Conservation (phyloP, 805 yeast genomes). For the Candida fluviatilis region DNA sequence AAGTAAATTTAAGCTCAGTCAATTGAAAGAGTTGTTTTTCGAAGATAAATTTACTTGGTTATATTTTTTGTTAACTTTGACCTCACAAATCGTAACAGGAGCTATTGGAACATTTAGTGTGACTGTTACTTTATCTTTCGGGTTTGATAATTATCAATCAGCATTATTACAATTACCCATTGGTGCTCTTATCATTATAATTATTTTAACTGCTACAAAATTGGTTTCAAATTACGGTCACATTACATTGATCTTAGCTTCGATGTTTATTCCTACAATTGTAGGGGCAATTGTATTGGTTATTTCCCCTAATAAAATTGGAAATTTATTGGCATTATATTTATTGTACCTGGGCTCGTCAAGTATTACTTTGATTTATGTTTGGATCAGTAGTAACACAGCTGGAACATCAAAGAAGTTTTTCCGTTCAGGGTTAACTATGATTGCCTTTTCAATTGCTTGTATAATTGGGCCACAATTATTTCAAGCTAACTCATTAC, state of each 20-base stretch:
- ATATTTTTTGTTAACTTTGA: slow-evolving; percentile 41
- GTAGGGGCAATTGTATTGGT: slow-evolving; percentile 41
- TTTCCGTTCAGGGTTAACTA: slow-evolving; percentile 51
- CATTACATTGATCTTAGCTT: slow-evolving; percentile 18
- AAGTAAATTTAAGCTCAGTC: slow-evolving; percentile 41
- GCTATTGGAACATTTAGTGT: slow-evolving; percentile 51
- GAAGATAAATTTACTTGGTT: slow-evolving; percentile 49
- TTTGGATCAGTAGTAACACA: slow-evolving; percentile 61
- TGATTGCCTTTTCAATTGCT: slow-evolving; percentile 66
- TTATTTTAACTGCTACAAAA: slow-evolving; percentile 28
- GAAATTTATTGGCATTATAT: slow-evolving; percentile 47
- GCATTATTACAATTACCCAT: slow-evolving; percentile 55
- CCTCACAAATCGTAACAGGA: slow-evolving; percentile 48
- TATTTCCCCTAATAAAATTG: slow-evolving; percentile 33
- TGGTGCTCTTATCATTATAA: slow-evolving; percentile 43
- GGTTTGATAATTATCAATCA: slow-evolving; percentile 41
- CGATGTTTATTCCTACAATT: slow-evolving; percentile 31
- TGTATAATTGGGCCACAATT: slow-evolving; percentile 67
- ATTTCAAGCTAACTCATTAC: slow-evolving; percentile 50
- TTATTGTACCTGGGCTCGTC: slow-evolving; percentile 53
- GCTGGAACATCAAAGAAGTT: slow-evolving; percentile 76
- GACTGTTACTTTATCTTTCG: slow-evolving; percentile 49
- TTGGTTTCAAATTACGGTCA: slow-evolving; percentile 25
- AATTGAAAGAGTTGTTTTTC: slow-evolving; percentile 43
- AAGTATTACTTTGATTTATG: slow-evolving; percentile 53